Conservation (phyloP, 306 rosid species). For the Fagus crenata region DNA sequence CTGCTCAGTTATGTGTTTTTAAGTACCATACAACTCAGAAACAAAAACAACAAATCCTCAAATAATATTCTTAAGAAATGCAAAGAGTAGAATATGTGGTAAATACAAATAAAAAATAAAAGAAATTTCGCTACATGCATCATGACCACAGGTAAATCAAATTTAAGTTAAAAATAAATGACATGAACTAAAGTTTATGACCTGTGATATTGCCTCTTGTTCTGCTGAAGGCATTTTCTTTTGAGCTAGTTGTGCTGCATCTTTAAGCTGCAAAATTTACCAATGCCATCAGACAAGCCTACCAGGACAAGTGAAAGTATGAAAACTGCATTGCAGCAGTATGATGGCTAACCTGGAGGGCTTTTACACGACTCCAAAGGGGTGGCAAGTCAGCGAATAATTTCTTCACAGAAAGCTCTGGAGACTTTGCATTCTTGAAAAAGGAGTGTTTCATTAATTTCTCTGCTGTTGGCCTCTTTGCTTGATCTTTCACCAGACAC, state of each 20-base stretch:
- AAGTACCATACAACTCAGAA: background rate
- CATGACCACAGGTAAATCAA: background rate
- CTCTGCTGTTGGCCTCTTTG: conserved; percentile 93
- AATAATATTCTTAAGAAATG: background rate
- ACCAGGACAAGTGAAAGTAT: conserved; percentile 28
- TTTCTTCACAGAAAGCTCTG: conserved; percentile 88
- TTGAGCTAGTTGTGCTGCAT: conserved; percentile 91
- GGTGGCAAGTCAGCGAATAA: conserved; percentile 87
- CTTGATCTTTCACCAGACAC: conserved; percentile 99
- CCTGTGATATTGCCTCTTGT: conserved; percentile 98
- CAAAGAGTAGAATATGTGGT: background rate
- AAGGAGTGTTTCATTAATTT: conserved; percentile 88
- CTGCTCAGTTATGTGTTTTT: background rate
- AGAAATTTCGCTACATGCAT: background rate
- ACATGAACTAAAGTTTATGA: conserved; percentile 24
- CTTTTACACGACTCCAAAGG: conserved; percentile 91
- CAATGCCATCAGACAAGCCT: conserved; percentile 29
- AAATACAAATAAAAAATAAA: background rate
- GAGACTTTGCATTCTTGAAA: conserved; percentile 87
- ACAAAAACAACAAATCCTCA: no score
- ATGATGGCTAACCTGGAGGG: conserved; percentile 72
- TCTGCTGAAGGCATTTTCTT: conserved; percentile 98
- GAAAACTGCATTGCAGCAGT: conserved; percentile 17
- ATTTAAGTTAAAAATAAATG: background rate
- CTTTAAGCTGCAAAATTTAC: conserved; percentile 65